These are phyloP conservation scores for Gossypium raimondii DNA, from an alignment of 345 rosid genomes.

Conservation along the genomic window DNA sequence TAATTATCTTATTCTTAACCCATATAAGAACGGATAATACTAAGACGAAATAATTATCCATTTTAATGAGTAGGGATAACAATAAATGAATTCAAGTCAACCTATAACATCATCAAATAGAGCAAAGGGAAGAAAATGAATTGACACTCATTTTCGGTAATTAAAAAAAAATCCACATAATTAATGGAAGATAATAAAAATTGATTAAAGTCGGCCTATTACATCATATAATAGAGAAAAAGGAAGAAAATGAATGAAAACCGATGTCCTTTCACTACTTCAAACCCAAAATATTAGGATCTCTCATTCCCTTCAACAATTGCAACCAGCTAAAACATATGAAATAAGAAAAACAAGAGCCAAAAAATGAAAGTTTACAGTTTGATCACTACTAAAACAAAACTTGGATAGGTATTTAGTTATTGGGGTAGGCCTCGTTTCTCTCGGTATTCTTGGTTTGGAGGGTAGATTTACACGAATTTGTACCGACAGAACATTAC, in stretches of 20 bases:
- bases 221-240: neutral
- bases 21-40: no score
- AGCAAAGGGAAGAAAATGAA: neutral
- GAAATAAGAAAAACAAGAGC: neutral
- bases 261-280: neutral
- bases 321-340: neutral
- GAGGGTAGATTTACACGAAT: neutral
- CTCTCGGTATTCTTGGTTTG: neutral
- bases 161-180: neutral
- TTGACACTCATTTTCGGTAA: no score
- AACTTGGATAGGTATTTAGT: neutral
- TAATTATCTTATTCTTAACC: no score
- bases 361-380: neutral
- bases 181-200: no score
- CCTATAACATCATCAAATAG: neutral
- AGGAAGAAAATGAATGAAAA: neutral
- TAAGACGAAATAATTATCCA: no score
- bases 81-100: neutral
- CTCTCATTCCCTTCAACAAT: neutral
- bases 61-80: neutral
- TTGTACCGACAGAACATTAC: neutral
- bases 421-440: neutral
- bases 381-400: neutral
- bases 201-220: no score
- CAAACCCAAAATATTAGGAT: neutral